These are phyloP conservation scores for Echeveria elegans DNA, from an alignment of 164 flowering plant species.

Conservation along the genomic window DNA sequence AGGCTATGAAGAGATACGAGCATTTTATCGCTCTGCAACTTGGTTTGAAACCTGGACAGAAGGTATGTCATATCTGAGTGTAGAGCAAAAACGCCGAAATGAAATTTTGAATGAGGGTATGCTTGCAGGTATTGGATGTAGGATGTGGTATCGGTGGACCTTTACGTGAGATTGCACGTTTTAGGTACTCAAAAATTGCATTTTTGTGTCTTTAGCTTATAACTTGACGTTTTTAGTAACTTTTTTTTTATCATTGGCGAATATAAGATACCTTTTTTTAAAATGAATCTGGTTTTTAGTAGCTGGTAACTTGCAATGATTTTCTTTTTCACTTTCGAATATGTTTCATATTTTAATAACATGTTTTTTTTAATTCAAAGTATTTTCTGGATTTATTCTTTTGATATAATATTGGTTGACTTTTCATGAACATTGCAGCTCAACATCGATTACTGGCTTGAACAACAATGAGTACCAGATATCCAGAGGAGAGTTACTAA, in stretches of 20 bases:
- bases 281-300: too few species aligned
- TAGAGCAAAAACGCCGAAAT: too few species aligned
- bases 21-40: slow-evolving; percentile 93
- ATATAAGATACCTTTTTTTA: too few species aligned
- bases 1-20: slow-evolving; percentile 88
- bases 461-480: slow-evolving; percentile 97
- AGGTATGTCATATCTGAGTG: slow-evolving; percentile 38
- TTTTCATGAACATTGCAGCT: slow-evolving; percentile 33
- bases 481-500: slow-evolving; percentile 67
- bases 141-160: slow-evolving; percentile 99
- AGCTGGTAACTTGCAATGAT: too few species aligned
- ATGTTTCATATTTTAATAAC: too few species aligned
- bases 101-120: background rate
- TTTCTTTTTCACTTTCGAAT: too few species aligned
- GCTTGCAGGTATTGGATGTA: slow-evolving; percentile 76
- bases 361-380: too few species aligned
- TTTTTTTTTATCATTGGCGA: too few species aligned
- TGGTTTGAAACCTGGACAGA: slow-evolving; percentile 70
- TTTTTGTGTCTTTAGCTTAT: too few species aligned
- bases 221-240: too few species aligned
- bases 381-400: too few species aligned
- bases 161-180: slow-evolving; percentile 76
- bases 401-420: background rate
- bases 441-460: slow-evolving; percentile 68
- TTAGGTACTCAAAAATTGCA: slow-evolving; percentile 38